phyloP scores from a whole-genome alignment of 371 early-diverging fungal species.

The Mucor sp. region DNA sequence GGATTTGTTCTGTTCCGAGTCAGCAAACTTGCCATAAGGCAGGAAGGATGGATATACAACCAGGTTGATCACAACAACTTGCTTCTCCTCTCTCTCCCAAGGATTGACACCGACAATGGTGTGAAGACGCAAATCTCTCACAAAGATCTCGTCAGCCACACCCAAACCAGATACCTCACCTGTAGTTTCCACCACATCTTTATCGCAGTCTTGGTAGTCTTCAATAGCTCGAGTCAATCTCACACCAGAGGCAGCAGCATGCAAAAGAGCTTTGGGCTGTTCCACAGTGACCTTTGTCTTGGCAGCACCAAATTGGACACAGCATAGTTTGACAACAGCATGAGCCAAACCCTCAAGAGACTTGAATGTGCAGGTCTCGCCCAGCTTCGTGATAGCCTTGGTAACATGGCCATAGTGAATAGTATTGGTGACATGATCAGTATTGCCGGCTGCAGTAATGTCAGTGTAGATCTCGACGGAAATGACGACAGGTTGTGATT shows the following conservation, averaged over 20 bases:
- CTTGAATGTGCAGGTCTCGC: slow-evolving; percentile 70
- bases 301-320: slow-evolving; percentile 59
- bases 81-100: slow-evolving; percentile 95
- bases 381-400: slow-evolving; percentile 75
- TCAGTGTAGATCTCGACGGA: slow-evolving; percentile 74
- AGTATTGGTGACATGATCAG: slow-evolving; percentile 76
- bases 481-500: slow-evolving; percentile 86
- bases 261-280: slow-evolving; percentile 91
- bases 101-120: slow-evolving; percentile 95
- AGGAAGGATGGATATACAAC: slow-evolving; percentile 66
- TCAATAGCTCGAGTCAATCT: slow-evolving; percentile 75
- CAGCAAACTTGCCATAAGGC: slow-evolving; percentile 41
- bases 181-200: slow-evolving; percentile 20
- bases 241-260: slow-evolving; percentile 88
- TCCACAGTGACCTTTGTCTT: slow-evolving; percentile 77
- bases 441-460: slow-evolving; percentile 75
- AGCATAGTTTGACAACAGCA: slow-evolving; percentile 62
- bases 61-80: slow-evolving; percentile 83
- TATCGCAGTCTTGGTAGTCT: slow-evolving; percentile 31
- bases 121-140: slow-evolving; percentile 76
- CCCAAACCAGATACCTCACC: slow-evolving; percentile 52
- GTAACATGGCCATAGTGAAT: slow-evolving; percentile 86
- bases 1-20: slow-evolving; percentile 59
- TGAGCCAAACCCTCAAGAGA: slow-evolving; percentile 77
- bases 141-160: slow-evolving; percentile 64